phyloP scores from a whole-genome alignment of 345 rosid genomes.

The Arabidopsis arenosa region DNA sequence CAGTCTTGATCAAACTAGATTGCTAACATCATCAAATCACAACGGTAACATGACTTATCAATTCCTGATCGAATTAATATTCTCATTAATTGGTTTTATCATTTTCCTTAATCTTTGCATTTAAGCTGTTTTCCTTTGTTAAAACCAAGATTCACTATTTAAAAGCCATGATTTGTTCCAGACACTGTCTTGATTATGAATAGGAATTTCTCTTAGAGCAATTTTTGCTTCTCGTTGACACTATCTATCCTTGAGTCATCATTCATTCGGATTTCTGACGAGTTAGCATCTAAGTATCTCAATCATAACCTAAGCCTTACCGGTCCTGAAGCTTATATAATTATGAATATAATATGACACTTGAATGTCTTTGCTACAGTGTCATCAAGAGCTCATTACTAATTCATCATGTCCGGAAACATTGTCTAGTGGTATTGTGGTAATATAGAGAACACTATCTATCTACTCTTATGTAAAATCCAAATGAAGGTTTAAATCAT shows the following conservation, averaged over 20 bases:
- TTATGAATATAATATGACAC: too few relatives aligned
- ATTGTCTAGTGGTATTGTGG: neutral
- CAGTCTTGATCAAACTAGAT: neutral
- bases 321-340: neutral
- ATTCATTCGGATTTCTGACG: too few relatives aligned
- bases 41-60: neutral
- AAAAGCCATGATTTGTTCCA: too few relatives aligned
- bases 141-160: too few relatives aligned
- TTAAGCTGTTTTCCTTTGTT: too few relatives aligned
- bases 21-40: too few relatives aligned
- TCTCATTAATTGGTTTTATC: neutral
- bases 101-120: neutral
- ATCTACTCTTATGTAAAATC: too few relatives aligned
- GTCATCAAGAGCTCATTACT: neutral
- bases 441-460: neutral
- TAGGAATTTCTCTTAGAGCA: too few relatives aligned
- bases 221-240: too few relatives aligned
- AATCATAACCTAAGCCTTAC: neutral
- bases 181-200: too few relatives aligned
- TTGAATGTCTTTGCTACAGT: neutral
- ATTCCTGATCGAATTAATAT: too few relatives aligned
- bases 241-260: neutral
- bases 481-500: neutral
- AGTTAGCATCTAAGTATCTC: neutral
- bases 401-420: neutral